Conservation (phyloP, 73 alveolate genomes). For the Uronychia binucleata region DNA sequence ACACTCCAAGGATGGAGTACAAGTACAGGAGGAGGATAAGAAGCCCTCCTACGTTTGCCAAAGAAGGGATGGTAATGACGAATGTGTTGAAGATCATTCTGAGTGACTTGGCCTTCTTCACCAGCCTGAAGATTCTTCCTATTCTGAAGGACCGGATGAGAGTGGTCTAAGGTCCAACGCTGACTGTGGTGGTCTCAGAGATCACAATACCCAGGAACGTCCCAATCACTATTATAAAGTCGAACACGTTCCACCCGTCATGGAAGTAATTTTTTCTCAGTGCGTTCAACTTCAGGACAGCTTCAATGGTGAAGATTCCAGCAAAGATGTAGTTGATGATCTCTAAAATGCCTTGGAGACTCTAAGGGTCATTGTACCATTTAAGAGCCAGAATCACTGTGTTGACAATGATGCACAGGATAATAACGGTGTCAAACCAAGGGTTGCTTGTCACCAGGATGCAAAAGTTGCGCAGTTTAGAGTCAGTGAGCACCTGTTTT, state of each 20-base stretch:
- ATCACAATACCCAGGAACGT: slow-evolving; percentile 60
- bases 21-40: slow-evolving; percentile 53
- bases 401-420: slow-evolving; percentile 23
- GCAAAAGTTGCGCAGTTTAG: slow-evolving; percentile 1
- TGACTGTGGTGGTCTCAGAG: slow-evolving; percentile 42
- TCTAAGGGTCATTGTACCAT: slow-evolving; percentile 18
- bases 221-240: slow-evolving; percentile 84
- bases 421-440: slow-evolving; percentile 20
- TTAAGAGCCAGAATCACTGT: slow-evolving; percentile 21
- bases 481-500: neutral
- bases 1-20: slow-evolving; percentile 48
- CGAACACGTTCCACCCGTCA: slow-evolving; percentile 90
- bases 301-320: slow-evolving; percentile 82
- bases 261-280: slow-evolving; percentile 81
- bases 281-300: slow-evolving; percentile 77
- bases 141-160: slow-evolving; percentile 67
- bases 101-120: slow-evolving; percentile 59
- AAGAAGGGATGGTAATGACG: slow-evolving; percentile 57
- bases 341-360: slow-evolving; percentile 42
- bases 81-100: slow-evolving; percentile 61
- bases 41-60: slow-evolving; percentile 65
- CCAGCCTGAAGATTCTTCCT: slow-evolving; percentile 62
- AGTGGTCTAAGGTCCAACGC: slow-evolving; percentile 46
- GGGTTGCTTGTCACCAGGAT: slow-evolving; percentile 2
- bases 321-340: slow-evolving; percentile 75